Conservation (phyloP, 345 rosid genomes). For the Lumnitzera racemosa region DNA sequence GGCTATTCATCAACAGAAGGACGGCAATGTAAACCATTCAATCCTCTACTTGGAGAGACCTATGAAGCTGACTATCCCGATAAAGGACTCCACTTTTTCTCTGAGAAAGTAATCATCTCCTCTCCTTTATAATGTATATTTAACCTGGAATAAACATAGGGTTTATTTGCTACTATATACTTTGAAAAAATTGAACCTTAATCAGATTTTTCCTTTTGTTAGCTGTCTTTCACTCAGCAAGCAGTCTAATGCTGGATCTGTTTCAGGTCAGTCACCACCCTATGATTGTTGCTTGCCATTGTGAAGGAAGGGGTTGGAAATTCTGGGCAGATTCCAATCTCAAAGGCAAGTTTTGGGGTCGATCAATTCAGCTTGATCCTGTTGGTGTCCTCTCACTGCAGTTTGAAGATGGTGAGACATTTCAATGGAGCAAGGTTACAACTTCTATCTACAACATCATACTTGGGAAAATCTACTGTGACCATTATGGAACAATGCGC, state of each 20-base stretch:
- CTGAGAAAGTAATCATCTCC: conserved; percentile 65
- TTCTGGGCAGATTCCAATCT: conserved; percentile 98
- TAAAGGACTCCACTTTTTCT: conserved; percentile 91
- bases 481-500: conserved; percentile 97
- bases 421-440: conserved; percentile 98
- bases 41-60: conserved; percentile 97
- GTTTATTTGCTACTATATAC: not conserved
- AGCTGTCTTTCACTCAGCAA: not conserved
- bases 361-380: conserved; percentile 98
- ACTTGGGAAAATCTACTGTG: conserved; percentile 90
- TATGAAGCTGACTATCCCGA: conserved; percentile 99
- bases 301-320: conserved; percentile 98
- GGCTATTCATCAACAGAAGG: conserved; percentile 99
- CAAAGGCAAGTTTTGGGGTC: conserved; percentile 97
- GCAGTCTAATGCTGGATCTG: conserved; percentile 17
- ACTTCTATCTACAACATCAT: conserved; percentile 97
- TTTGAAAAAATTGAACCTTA: not conserved
- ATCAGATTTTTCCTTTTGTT: not conserved
- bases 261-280: conserved; percentile 98
- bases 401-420: conserved; percentile 86
- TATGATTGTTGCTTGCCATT: conserved; percentile 93
- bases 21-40: conserved; percentile 95
- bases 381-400: conserved; percentile 79
- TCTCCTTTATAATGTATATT: not conserved
- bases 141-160: not conserved